Evolutionary conservation across 2,329 filamentous ascomycete genomes (phyloP), one percentile per base, ranked within the genome.

Genomic region (Epichloe festucae): DNA sequence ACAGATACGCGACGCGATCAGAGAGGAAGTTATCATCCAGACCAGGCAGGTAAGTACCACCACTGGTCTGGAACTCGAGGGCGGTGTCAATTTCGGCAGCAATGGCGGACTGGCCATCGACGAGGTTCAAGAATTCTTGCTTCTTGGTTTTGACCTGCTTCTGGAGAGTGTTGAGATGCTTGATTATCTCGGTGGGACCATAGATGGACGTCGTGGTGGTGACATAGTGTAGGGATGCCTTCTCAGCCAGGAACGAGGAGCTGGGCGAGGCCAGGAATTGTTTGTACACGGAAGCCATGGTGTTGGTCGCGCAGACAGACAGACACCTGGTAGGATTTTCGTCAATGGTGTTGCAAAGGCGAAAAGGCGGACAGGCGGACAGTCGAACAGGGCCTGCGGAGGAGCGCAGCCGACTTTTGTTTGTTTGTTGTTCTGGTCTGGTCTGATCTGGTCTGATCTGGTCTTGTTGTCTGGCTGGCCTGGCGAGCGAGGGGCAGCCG

Each of bases 1-100:
- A 81, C 58, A 97, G 76, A 49, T 80, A 81, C 55, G 89, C 89
- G 51, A 79, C 79, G 62, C 84, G 84, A 68, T 95, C 89, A 52
- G 87, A 75, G 53, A 98, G 72, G 67, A 97, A 95, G 72, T 96
- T 96, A 73, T 96, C 89, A 63, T 97, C 91, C 47, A 98, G 75
- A 46, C 82, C 82, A 5, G 91, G 91, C 52, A 97, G 78, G 71
- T 93, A 97, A 57, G 84, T 78, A 57, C 89, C 91, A 58, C 91
- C 93, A 56, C 85, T 83, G 55, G 76, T 81, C 52, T 83, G 66
- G 66, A 98, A 96, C 64, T 94, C 85, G 46, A 97, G 70, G 2
- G 81, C 82, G 23, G 88, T 93, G 62, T 95, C 85, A 46, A 89
- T 75, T 68, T 97, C 90, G 52, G 90, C 74, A 65, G 95, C 90